Conservation (phyloP, 805 yeast genomes). For the Yamadazyma phyllophila region DNA sequence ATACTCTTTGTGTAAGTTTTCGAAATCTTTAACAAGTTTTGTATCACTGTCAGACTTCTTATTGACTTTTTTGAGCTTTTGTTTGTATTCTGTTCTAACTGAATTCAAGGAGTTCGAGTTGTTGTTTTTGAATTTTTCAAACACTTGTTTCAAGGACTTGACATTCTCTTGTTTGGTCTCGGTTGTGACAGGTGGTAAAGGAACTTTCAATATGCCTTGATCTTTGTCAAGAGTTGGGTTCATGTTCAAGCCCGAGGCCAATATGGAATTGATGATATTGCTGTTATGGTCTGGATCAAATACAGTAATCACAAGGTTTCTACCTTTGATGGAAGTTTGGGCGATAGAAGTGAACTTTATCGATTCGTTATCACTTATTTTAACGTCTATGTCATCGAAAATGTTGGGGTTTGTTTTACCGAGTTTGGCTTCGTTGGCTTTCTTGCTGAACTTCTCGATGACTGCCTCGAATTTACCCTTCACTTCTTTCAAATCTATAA, state of each 20-base stretch:
- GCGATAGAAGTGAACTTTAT: conserved; percentile 62
- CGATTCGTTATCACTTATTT: conserved; percentile 40
- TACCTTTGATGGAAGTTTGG: conserved; percentile 66
- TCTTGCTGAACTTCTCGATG: conserved; percentile 51
- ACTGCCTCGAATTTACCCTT: conserved; percentile 46
- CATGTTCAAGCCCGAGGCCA: conserved; percentile 67
- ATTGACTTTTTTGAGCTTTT: conserved; percentile 49
- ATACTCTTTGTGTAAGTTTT: conserved; percentile 66
- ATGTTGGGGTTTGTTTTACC: conserved; percentile 68
- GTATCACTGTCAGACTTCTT: conserved; percentile 55
- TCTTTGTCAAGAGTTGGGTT: conserved; percentile 81
- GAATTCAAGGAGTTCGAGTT: conserved; percentile 47
- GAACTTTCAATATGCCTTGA: conserved; percentile 54
- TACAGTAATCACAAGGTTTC: conserved; percentile 72
- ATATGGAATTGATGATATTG: conserved; percentile 64
- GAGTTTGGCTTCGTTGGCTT: conserved; percentile 59
- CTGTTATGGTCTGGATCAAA: conserved; percentile 79
- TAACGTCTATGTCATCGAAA: conserved; percentile 59
- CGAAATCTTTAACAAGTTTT: conserved; percentile 57
- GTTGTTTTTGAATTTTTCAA: conserved; percentile 59
- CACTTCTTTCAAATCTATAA: conserved; percentile 35
- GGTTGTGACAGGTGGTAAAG: conserved; percentile 71
- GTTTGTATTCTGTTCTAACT: conserved; percentile 51
- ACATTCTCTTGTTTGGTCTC: conserved; percentile 58
- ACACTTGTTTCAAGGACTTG: conserved; percentile 62